Conservation (phyloP, 2,329 filamentous ascomycete species). For the Calonectria crousiana region DNA sequence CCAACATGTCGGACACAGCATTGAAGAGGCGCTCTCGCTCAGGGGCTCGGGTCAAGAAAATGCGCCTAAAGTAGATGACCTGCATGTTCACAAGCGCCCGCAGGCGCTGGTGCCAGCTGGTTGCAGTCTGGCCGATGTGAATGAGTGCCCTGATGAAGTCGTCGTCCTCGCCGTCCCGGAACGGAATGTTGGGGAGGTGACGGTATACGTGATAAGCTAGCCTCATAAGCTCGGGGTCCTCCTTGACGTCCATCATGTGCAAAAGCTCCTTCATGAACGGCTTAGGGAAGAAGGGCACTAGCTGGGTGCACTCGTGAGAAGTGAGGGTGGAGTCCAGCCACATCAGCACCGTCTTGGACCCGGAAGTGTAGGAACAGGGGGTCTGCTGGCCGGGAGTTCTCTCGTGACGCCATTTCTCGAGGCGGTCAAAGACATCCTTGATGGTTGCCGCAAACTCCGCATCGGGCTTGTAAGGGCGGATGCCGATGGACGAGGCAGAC, state of each 20-base stretch:
- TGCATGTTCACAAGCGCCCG: conserved; percentile 98
- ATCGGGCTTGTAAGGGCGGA: conserved; percentile 83
- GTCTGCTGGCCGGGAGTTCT: conserved; percentile 90
- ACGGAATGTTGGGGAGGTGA: conserved; percentile 94
- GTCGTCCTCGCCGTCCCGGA: conserved; percentile 86
- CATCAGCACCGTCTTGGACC: conserved; percentile 93
- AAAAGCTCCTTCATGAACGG: conserved; percentile 92
- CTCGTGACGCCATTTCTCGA: conserved; percentile 90
- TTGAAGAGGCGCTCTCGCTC: conserved; percentile 87
- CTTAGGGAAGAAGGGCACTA: conserved; percentile 91
- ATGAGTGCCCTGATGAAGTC: conserved; percentile 89
- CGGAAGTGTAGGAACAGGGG: conserved; percentile 93
- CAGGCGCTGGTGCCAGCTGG: conserved; percentile 95
- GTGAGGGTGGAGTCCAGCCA: conserved; percentile 95
- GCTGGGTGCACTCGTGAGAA: conserved; percentile 91
- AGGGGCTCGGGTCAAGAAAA: conserved; percentile 83
- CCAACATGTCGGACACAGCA: conserved; percentile 95
- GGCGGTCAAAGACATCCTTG: conserved; percentile 78
- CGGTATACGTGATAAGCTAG: conserved; percentile 97
- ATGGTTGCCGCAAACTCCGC: conserved; percentile 81
- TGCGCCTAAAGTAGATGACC: conserved; percentile 95
- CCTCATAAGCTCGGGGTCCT: conserved; percentile 94
- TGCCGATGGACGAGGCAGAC: conserved; percentile 82
- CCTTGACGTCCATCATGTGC: conserved; percentile 99
- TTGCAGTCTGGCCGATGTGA: conserved; percentile 84